Base-by-base conservation (phyloP, 2,329 filamentous ascomycete genomes). In the Alternaria conjuncta region DNA sequence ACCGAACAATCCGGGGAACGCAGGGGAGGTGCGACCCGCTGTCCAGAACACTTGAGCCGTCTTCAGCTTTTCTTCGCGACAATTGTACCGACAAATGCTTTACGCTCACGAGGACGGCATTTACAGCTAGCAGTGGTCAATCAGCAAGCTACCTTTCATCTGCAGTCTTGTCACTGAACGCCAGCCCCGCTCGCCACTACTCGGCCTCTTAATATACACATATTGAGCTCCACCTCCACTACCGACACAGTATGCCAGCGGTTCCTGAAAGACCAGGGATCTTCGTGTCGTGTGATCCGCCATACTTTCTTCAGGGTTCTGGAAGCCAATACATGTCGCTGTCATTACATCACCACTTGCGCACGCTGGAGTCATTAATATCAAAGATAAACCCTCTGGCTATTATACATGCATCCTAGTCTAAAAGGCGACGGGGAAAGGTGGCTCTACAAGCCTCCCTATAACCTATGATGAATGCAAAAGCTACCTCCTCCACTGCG, bases 341-440 rank as follows among this genome's bases (percentile, higher is more conserved):
- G 26, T 9, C 25, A 50, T 50, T 21, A 44, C 45, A 45, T 50
- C 32, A 47, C 28, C 49, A 51, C 30, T 53, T 21, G 30, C 32
- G 47, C 46, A 59, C 18, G 21, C 36, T 26, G 25, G 50, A 25
- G 64, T 20, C 47, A 69, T 44, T 53, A 64, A 47, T 55, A 50
- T 65, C 44, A 55, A 65, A 65, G 47, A 53, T 66, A 63, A 54
- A 64, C 43, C 47, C 55, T 62, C 55, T 65, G 67, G 67, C 65
- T 73, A 73, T 74, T 73, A 72, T 74, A 73, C 71, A 74, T 71
- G 64, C 66, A 65, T 64, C 62, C 61, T 57, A 66, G 57, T 68
- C 71, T 74, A 74, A 54, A 57, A 65, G 60, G 69, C 68, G 61
- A 64, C 67, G 61, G 71, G 67, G 71, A 74, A 73, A 74, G 71